Percentiles rank a stretch among this genome's conserved stretches.
Conservation (phyloP, 1,284 basidiomycete species). For the Thecaphora thlaspeos region DNA sequence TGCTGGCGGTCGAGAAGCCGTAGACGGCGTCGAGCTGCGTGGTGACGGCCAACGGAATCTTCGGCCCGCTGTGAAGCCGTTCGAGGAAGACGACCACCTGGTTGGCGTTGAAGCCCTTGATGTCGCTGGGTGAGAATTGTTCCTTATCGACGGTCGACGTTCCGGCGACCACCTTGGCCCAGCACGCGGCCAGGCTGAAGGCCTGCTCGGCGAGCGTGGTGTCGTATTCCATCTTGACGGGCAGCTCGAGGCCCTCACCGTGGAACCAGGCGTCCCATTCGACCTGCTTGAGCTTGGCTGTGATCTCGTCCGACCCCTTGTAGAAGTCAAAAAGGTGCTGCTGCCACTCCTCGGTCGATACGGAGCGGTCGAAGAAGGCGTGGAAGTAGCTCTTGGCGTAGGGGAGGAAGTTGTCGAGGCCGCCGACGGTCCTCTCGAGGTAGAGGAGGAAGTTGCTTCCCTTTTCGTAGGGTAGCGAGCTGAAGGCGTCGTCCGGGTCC, state of each 20-base stretch:
- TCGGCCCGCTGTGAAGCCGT: slow-evolving; percentile 57
- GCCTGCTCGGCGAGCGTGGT: slow-evolving; percentile 70
- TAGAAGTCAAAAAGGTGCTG: slow-evolving; percentile 78
- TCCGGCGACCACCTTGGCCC: slow-evolving; percentile 63
- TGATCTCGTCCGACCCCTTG: slow-evolving; percentile 62
- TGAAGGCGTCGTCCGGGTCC: slow-evolving; percentile 62
- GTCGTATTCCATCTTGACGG: slow-evolving; percentile 80
- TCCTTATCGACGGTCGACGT: slow-evolving; percentile 10
- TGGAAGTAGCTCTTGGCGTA: slow-evolving; percentile 71
- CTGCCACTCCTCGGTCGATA: slow-evolving; percentile 86
- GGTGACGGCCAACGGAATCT: slow-evolving; percentile 55
- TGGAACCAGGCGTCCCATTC: slow-evolving; percentile 78
- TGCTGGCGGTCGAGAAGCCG: slow-evolving; percentile 58
- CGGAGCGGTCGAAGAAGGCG: slow-evolving; percentile 67
- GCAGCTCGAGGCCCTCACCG: slow-evolving; percentile 75
- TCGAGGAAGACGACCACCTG: slow-evolving; percentile 62
- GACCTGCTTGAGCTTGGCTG: slow-evolving; percentile 65
- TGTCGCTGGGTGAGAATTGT: slow-evolving; percentile 35
- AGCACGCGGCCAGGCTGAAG: slow-evolving; percentile 69
- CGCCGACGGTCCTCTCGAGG: slow-evolving; percentile 75
- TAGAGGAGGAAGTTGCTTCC: slow-evolving; percentile 71
- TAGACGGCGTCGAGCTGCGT: slow-evolving; percentile 60
- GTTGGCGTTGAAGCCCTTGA: slow-evolving; percentile 52
- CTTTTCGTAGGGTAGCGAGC: slow-evolving; percentile 72
- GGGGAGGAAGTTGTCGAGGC: slow-evolving; percentile 67